phyloP scores from a whole-genome alignment of 75 land plant species.

The Pinus tabuliformis region DNA sequence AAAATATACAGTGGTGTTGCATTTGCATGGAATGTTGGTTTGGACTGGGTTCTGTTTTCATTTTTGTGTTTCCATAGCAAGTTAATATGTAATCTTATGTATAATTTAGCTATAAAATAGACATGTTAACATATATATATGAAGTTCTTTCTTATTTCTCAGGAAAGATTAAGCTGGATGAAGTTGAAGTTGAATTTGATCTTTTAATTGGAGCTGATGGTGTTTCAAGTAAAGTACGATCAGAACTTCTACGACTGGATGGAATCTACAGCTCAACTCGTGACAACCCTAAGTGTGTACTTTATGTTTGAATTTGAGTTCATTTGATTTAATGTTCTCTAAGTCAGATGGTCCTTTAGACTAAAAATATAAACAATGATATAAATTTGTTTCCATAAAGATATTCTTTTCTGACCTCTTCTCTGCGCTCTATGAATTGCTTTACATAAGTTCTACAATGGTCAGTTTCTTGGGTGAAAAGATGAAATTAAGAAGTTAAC shows the following conservation, averaged over 20 bases:
- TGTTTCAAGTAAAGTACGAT: conserved; percentile 23
- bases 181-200: conserved; percentile 33
- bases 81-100: neutral
- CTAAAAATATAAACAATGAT: neutral
- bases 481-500: neutral
- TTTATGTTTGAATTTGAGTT: conserved; percentile 1
- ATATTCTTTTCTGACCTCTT: neutral
- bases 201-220: conserved; percentile 41
- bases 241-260: conserved; percentile 29
- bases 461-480: neutral
- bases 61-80: neutral
- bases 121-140: neutral
- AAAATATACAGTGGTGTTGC: neutral
- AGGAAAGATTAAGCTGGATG: neutral
- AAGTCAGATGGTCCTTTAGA: neutral
- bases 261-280: neutral
- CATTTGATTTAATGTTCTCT: neutral
- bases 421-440: neutral
- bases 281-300: conserved; percentile 2
- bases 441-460: too few species aligned
- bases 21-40: neutral
- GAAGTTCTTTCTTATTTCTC: neutral
- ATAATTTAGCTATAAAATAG: neutral
- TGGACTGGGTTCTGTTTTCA: neutral
- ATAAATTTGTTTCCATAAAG: neutral